Conservation (phyloP, 495 filamentous ascomycete species). For the Neurospora sp. region DNA sequence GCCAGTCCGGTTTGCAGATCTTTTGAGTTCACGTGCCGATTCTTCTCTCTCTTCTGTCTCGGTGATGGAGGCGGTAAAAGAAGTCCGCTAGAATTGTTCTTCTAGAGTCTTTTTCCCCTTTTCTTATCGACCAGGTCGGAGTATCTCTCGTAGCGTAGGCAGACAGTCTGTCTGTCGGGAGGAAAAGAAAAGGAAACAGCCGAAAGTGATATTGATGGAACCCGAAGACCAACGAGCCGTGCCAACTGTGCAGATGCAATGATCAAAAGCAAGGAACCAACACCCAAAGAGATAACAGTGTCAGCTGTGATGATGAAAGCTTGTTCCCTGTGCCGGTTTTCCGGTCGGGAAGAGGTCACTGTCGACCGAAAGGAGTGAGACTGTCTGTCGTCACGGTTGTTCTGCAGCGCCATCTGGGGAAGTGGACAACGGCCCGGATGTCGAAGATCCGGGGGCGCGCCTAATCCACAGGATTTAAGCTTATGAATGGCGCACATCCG, state of each 20-base stretch:
- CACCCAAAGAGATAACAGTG: neutral
- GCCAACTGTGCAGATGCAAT: neutral
- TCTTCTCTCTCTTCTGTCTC: neutral
- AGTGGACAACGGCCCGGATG: neutral
- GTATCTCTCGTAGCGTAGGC: neutral
- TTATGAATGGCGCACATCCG: neutral
- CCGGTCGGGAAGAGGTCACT: neutral
- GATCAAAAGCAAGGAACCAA: neutral
- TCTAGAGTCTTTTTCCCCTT: neutral
- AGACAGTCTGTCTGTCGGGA: neutral
- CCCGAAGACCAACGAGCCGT: neutral
- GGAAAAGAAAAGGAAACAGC: neutral
- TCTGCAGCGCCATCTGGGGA: neutral
- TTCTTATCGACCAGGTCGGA: neutral
- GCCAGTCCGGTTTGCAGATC: neutral
- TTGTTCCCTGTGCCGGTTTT: neutral
- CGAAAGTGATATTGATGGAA: neutral
- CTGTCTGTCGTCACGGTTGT: neutral
- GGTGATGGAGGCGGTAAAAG: neutral
- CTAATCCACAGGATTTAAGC: neutral
- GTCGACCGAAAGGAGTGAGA: neutral
- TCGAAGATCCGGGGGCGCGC: neutral
- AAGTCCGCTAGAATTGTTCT: neutral
- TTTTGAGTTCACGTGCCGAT: neutral
- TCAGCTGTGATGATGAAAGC: neutral